Base-by-base conservation (phyloP, 75 land plant genomes). In the Larix kaempferi region DNA sequence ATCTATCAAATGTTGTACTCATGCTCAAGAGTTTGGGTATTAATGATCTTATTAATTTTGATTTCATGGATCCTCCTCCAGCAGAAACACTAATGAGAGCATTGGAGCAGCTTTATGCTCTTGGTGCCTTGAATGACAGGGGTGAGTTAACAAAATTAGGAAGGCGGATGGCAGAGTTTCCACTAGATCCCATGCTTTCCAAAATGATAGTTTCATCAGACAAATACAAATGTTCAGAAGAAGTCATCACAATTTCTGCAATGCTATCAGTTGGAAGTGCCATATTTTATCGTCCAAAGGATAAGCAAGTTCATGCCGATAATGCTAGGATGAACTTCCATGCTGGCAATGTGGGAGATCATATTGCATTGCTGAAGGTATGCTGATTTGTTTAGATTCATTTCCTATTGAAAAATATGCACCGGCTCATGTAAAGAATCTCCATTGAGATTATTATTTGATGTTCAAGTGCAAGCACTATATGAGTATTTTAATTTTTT, bases 171-270 rank as follows among this genome's bases (percentile, higher is more conserved):
- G 99, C 99, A 21, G 98, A 95, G 71, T 95, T 98, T 77, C 99
- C 98, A 7, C 86, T 98, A 55, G 99, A 98, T 85, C 99, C 96
- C 2, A 95, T 98, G 99, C 90, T 95, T 3, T 97, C 99, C 13
- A 97, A 97, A 82, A 97, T 93, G 98, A 93, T 98, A 52, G 96
- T 98, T 69, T 98, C 99, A 27, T 93, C 98, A 8, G 98, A 95
- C n/a, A 95, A 97, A 59, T 93, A 88, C 74, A 84, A 93, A 80
- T 95, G 98, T 44, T 89, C 98, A 22, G 95, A 97, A 41, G 98
- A 97, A 73, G 78, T 93, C 52, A 88, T 94, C 23, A 85, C 94
- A 17, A 91, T 95, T 76, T 86, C 99, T 58, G 91, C 99, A 0
- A 95, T 95, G 98, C 80, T 97, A 49, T 92, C 98, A 4, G 84